These are phyloP conservation scores for Beta macrorhiza DNA, from an alignment of 179 eudicot genomes.

Conservation along the genomic window DNA sequence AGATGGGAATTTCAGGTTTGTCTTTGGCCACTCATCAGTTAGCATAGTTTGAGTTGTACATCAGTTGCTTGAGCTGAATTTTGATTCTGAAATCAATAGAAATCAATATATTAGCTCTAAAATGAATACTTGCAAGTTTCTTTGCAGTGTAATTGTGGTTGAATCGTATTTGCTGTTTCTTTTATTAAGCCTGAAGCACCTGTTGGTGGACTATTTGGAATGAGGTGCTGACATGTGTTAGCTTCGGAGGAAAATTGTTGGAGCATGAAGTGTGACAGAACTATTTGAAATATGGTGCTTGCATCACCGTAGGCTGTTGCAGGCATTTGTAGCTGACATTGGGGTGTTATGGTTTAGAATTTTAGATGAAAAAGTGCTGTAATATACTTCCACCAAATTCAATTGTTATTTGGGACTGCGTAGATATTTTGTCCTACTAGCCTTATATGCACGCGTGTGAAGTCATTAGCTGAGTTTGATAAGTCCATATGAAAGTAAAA, in stretches of 20 bases:
- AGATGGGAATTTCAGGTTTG: conserved; percentile 28
- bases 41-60: conserved; percentile 18
- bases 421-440: not conserved
- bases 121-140: not conserved
- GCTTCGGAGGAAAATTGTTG: not conserved
- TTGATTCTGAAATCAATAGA: not conserved
- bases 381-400: too few species aligned
- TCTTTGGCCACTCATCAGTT: conserved; percentile 16
- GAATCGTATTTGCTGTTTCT: not conserved
- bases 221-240: not conserved
- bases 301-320: not conserved
- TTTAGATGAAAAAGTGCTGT: too few species aligned
- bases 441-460: too few species aligned
- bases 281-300: not conserved
- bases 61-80: conserved; percentile 3
- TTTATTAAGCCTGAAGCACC: not conserved
- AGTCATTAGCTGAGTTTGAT: too few species aligned
- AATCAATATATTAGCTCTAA: not conserved
- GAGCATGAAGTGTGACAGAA: not conserved
- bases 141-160: conserved; percentile 2
- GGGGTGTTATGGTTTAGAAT: not conserved
- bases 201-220: not conserved
- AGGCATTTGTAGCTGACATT: not conserved
- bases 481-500: too few species aligned
- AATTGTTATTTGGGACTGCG: too few species aligned